These are phyloP conservation scores for Eucalyptus pumila DNA, from an alignment of 345 rosid genomes.

Conservation along the genomic window DNA sequence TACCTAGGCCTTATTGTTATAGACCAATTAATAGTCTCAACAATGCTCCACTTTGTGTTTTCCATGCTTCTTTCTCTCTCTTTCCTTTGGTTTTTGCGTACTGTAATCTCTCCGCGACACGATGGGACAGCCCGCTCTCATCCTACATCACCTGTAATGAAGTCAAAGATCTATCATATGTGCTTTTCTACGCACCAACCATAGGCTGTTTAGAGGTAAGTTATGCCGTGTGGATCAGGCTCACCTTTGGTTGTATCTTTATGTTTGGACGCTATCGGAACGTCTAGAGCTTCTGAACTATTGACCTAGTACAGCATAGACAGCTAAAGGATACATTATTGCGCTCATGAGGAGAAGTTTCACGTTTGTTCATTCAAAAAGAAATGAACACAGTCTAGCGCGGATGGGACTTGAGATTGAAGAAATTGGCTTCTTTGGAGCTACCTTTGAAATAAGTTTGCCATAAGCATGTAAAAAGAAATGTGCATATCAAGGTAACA, in stretches of 20 bases:
- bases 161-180: neutral
- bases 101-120: neutral
- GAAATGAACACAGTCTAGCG: neutral
- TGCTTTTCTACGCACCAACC: neutral
- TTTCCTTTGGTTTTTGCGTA: neutral
- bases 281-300: neutral
- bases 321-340: neutral
- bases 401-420: neutral
- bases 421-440: neutral
- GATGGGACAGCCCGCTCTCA: neutral
- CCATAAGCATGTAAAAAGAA: neutral
- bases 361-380: neutral
- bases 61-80: neutral
- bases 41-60: neutral
- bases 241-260: neutral
- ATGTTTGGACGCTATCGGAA: neutral
- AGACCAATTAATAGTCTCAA: neutral
- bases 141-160: neutral
- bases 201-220: neutral
- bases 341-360: neutral
- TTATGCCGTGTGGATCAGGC: neutral
- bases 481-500: neutral
- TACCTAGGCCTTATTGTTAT: neutral
- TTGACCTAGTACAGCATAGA: neutral
- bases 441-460: neutral